phyloP scores from a whole-genome alignment of 345 rosid genomes.

The Moricandia arvensis region DNA sequence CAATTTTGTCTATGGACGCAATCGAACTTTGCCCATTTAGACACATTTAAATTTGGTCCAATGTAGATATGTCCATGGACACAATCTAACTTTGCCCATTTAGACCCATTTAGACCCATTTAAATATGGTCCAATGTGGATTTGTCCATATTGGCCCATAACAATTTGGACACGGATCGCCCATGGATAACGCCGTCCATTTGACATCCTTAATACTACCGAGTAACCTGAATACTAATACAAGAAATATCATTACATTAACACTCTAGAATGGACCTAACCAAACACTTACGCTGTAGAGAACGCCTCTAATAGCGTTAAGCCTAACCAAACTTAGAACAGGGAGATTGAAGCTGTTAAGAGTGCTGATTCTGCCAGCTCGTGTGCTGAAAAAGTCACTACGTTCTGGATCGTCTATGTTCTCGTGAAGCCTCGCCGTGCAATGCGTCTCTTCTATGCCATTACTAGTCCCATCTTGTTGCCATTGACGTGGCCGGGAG shows the following conservation, averaged over 20 bases:
- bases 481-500: constrained; percentile 28
- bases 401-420: constrained; percentile 46
- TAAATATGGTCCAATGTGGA: no score
- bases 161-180: no score
- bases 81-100: no score
- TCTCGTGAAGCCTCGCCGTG: constrained; percentile 46
- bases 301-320: constrained; percentile 52
- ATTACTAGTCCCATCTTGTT: constrained; percentile 29
- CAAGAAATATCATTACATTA: neutral
- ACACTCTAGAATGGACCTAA: neutral
- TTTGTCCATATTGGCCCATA: no score
- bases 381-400: constrained; percentile 64
- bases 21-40: no score
- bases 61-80: no score
- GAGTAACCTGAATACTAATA: neutral
- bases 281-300: constrained; percentile 35
- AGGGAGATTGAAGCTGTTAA: constrained; percentile 58
- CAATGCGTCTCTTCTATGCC: constrained; percentile 66
- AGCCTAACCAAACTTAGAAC: constrained; percentile 50
- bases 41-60: no score
- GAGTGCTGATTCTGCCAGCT: constrained; percentile 55
- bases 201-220: no score
- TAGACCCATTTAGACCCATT: no score
- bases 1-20: no score
- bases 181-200: no score